Evolutionary conservation across 2,329 filamentous ascomycete species (phyloP).

Genomic region (Graphilbum sp.): DNA sequence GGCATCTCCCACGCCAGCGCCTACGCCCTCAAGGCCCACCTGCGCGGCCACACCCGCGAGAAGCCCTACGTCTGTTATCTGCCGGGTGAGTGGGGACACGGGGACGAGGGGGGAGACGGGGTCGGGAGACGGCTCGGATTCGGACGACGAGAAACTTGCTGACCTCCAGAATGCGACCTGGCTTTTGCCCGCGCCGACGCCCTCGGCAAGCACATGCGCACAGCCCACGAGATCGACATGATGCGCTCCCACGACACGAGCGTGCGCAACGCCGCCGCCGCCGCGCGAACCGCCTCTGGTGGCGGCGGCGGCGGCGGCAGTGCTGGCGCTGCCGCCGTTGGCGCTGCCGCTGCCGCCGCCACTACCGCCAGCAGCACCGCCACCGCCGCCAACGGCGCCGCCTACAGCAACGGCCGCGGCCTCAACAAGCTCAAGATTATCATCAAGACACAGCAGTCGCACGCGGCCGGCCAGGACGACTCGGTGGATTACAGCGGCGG

Average conservation of each 20-base stretch:
- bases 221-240: slow-evolving; percentile 92
- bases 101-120: no score
- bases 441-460: slow-evolving; percentile 43
- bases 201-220: slow-evolving; percentile 95
- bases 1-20: slow-evolving; percentile 85
- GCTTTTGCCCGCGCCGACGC: slow-evolving; percentile 94
- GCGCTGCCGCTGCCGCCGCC: neutral
- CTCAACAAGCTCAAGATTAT: slow-evolving; percentile 44
- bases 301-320: slow-evolving; percentile 7
- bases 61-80: slow-evolving; percentile 96
- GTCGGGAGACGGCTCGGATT: neutral
- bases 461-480: slow-evolving; percentile 39
- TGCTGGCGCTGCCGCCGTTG: neutral
- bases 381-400: neutral
- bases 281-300: slow-evolving; percentile 20
- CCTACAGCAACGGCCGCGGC: slow-evolving; percentile 9
- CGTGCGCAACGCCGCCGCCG: slow-evolving; percentile 35
- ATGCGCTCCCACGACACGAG: slow-evolving; percentile 65
- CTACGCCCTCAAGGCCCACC: slow-evolving; percentile 90
- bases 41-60: slow-evolving; percentile 94
- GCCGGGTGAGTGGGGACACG: slow-evolving; percentile 69
- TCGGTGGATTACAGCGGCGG: slow-evolving; percentile 20
- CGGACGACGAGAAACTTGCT: no score
- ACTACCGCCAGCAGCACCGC: neutral
- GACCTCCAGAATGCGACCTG: slow-evolving; percentile 70